Conservation (phyloP, 225 moss, liverwort and hornwort species). For the Rhytidiadelphus loreus region DNA sequence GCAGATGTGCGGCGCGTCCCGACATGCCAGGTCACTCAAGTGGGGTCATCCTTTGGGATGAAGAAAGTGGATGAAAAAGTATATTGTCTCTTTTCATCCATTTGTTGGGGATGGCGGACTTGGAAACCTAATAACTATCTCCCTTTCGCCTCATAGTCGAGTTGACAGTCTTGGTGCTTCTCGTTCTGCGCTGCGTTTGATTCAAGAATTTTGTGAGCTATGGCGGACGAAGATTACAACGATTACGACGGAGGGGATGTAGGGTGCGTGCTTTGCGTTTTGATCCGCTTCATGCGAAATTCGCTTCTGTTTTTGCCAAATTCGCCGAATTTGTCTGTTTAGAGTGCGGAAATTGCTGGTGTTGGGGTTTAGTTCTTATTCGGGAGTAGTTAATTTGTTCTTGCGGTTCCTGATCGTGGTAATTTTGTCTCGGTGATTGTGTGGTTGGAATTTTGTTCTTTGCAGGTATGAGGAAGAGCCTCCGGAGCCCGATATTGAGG, state of each 20-base stretch:
- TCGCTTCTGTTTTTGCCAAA: neutral
- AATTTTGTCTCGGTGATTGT: neutral
- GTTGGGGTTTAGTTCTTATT: neutral
- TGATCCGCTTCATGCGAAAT: neutral
- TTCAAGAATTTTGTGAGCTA: neutral
- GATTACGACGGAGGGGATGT: slow-evolving; percentile 78
- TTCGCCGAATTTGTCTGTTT: neutral
- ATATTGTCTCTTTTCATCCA: neutral
- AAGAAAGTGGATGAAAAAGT: neutral
- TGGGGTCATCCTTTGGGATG: neutral
- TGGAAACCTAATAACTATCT: neutral
- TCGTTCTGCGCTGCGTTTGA: neutral
- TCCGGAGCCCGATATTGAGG: slow-evolving; percentile 86
- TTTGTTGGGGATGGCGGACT: neutral
- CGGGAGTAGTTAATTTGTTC: neutral
- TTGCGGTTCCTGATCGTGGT: neutral
- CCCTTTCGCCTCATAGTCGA: neutral
- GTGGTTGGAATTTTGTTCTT: neutral
- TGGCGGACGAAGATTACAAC: slow-evolving; percentile 99
- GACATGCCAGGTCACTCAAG: neutral
- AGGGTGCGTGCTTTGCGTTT: slow-evolving; percentile 9
- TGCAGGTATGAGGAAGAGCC: slow-evolving; percentile 89
- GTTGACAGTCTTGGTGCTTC: neutral
- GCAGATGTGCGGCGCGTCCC: neutral
- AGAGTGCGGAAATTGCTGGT: neutral